Conservation (phyloP, 331 rosid species). For the Rosa hybrid region DNA sequence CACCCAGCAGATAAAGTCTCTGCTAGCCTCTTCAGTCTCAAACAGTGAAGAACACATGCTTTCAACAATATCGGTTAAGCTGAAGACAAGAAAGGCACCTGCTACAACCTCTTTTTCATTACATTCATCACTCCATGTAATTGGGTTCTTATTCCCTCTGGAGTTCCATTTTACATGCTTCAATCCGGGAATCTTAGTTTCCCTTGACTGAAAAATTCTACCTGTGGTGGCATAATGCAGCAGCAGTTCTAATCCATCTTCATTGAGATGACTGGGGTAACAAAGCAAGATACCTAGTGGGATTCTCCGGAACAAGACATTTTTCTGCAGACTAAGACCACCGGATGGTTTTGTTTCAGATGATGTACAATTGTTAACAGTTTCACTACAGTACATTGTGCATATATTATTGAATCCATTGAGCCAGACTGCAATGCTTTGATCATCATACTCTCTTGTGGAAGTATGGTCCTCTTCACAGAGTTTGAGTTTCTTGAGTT, state of each 20-base stretch:
- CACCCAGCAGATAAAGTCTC: constrained; percentile 21
- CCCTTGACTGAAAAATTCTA: constrained; percentile 25
- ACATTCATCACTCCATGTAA: constrained; percentile 28
- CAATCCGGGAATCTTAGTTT: constrained; percentile 5
- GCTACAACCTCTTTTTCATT: constrained; percentile 25
- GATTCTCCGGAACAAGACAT: constrained; percentile 33
- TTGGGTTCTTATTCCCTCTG: constrained; percentile 4
- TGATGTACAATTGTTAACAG: not conserved
- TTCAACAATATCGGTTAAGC: constrained; percentile 31
- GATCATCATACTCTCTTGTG: constrained; percentile 6
- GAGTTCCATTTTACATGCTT: constrained; percentile 12
- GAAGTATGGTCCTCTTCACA: constrained; percentile 17
- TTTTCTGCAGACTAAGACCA: constrained; percentile 21
- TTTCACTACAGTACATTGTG: constrained; percentile 14
- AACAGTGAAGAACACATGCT: constrained; percentile 30
- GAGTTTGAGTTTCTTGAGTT: constrained; percentile 33
- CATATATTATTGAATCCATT: constrained; percentile 19
- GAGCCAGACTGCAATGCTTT: constrained; percentile 29
- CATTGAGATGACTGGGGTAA: constrained; percentile 16
- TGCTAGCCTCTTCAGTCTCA: constrained; percentile 28
- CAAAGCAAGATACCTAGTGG: constrained; percentile 39
- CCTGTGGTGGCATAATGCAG: constrained; percentile 42
- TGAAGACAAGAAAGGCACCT: constrained; percentile 36
- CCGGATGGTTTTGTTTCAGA: constrained; percentile 8
- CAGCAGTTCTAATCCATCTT: constrained; percentile 36